These are phyloP conservation scores for Penicillium malachiteum DNA, from an alignment of 495 filamentous ascomycete species.

Conservation along the genomic window DNA sequence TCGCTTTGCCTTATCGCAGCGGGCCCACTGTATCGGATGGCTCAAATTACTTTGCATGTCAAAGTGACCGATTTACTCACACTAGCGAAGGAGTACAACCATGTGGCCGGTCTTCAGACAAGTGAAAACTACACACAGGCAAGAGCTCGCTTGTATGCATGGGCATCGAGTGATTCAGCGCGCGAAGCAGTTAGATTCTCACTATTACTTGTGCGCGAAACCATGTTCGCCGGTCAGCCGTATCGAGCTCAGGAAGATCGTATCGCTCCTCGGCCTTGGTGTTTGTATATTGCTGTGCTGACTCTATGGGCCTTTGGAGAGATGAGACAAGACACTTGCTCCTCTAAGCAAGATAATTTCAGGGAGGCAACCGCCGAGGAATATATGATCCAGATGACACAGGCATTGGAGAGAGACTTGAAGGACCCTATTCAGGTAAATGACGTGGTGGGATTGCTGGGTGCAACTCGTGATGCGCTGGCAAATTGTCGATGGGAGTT, in stretches of 20 bases:
- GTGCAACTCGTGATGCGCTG: conserved; percentile 14
- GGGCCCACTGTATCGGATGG: conserved; percentile 11
- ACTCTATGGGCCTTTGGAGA: conserved; percentile 16
- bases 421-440: background rate
- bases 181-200: background rate
- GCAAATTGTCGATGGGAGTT: conserved; percentile 20
- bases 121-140: background rate
- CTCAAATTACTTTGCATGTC: conserved; percentile 14
- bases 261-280: conserved; percentile 20
- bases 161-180: background rate
- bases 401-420: background rate
- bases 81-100: background rate
- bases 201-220: background rate
- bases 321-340: background rate
- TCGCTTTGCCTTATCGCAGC: conserved; percentile 8
- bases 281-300: conserved; percentile 11
- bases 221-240: background rate
- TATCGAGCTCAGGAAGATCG: conserved; percentile 14
- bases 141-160: background rate
- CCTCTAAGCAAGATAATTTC: background rate
- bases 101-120: background rate
- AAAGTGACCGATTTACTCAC: background rate
- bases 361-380: background rate
- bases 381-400: background rate
- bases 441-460: background rate